Conservation (phyloP, 164 flowering plant genomes). For the Kingdonia uniflora region DNA sequence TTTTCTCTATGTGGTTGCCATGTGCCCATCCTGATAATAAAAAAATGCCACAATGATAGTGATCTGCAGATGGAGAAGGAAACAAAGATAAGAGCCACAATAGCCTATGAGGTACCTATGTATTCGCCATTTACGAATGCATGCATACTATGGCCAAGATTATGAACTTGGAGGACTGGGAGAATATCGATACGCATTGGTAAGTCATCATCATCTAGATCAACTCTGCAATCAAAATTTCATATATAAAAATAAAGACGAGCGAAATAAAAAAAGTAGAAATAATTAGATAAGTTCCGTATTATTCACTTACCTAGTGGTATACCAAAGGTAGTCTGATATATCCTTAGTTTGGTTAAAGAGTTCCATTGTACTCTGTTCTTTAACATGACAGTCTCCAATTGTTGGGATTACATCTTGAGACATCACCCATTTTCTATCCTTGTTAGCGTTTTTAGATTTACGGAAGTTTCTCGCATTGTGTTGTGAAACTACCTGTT, state of each 20-base stretch:
- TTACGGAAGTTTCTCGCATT: background rate
- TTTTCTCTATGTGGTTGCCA: constrained; percentile 58
- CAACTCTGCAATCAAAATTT: constrained; percentile 29
- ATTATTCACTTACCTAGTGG: constrained; percentile 43
- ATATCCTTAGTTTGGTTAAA: constrained; percentile 45
- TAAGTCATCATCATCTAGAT: constrained; percentile 34
- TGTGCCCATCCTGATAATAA: constrained; percentile 54
- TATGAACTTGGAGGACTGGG: constrained; percentile 53
- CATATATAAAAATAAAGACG: background rate
- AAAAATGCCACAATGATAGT: background rate
- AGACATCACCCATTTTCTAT: background rate
- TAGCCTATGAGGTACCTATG: constrained; percentile 31
- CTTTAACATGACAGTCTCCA: constrained; percentile 7
- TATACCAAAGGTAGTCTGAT: constrained; percentile 80
- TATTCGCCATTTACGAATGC: constrained; percentile 68
- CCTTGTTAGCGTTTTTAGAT: background rate
- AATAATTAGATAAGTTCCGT: background rate
- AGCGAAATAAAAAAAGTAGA: background rate
- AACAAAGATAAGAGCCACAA: background rate
- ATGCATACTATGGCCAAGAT: constrained; percentile 69
- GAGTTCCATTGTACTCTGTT: constrained; percentile 35
- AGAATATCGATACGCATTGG: constrained; percentile 27
- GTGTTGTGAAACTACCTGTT: constrained; percentile 4
- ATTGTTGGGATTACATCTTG: background rate
- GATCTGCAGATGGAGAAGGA: background rate